Base-by-base conservation (phyloP, 2,329 filamentous ascomycete genomes). In the Furcasterigmium sp. region DNA sequence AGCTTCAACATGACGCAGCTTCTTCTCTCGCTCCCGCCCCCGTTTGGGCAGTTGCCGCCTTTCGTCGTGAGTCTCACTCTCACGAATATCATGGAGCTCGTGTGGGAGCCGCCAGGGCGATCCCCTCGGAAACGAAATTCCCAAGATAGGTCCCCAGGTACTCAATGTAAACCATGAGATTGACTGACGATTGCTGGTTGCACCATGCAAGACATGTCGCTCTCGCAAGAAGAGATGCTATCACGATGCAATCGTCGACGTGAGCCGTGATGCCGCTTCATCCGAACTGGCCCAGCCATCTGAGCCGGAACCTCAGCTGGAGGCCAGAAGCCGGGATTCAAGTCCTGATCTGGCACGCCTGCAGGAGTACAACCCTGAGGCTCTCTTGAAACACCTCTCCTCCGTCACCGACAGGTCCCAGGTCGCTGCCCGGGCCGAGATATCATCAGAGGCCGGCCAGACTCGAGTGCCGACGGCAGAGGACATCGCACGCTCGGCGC, bases 321-420 rank as follows among this genome's bases (percentile, higher is more conserved):
- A 39, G 7, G 17, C 34, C 9, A 30, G n/a, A 10, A 46, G 32
- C 5, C 43, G 47, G 1, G 43, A 48, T 4, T 39, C 41, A 0
- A 52, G 47, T 20, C 44, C 41, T 3, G 43, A 37, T 23, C 46
- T 42, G 3, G 46, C 43, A 18, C 43, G 48, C 10, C 44, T 48
- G 19, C 51, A 47, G 37, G 43, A 44, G 14, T 53, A 53, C 39
- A 53, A 52, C 15, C 51, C 51, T 5, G 47, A 53, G 26, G 48
- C 47, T 6, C 47, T 53, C 4, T 28, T 53, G 15, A 44, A 37
- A 26, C 47, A 51, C 10, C 40, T 53, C 2, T 47, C 50, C 39
- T 15, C 17, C 19, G 10, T 11, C 38, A 3, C 13, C 35, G 18
- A n/a, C 17, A 13, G 3, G 18, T 15, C 26, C 36, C 14, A 23